Conservation (phyloP, 306 rosid genomes). For the Castanea sativa region DNA sequence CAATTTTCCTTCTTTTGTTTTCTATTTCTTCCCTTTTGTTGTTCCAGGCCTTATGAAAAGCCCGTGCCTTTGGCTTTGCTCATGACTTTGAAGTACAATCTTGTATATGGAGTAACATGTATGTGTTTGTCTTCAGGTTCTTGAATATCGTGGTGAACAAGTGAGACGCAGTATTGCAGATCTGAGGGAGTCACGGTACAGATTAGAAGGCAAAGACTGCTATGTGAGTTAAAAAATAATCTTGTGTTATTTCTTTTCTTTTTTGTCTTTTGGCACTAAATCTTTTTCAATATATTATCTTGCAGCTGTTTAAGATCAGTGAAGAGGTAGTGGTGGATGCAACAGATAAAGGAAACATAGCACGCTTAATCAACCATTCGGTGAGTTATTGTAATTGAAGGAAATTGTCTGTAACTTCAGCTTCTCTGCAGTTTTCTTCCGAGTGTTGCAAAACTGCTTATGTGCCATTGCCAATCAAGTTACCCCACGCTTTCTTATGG, state of each 20-base stretch:
- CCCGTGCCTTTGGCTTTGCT: not conserved
- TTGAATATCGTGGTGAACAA: conserved; percentile 99
- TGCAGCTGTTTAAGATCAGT: conserved; percentile 94
- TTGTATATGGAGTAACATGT: conserved; percentile 8
- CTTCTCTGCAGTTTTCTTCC: not conserved
- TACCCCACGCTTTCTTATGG: conserved; percentile 1
- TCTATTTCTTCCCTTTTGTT: not conserved
- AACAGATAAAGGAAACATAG: conserved; percentile 97
- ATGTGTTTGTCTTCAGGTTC: conserved; percentile 61
- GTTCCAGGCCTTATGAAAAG: conserved; percentile 7
- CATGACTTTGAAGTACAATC: not conserved
- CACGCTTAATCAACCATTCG: conserved; percentile 94
- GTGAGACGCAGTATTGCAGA: conserved; percentile 91
- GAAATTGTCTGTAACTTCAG: not conserved
- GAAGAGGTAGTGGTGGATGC: conserved; percentile 99
- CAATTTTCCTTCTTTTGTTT: not conserved
- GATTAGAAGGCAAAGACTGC: conserved; percentile 86
- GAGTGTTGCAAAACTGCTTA: not conserved
- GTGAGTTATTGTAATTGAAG: conserved; percentile 46
- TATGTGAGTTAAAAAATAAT: conserved; percentile 60
- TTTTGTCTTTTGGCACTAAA: not conserved
- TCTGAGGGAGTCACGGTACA: conserved; percentile 87
- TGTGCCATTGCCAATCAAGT: not conserved
- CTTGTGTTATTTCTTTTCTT: not conserved
- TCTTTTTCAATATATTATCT: conserved; percentile 8